Base-by-base conservation (phyloP, 441 rosid genomes). In the Biscutella laevigata region DNA sequence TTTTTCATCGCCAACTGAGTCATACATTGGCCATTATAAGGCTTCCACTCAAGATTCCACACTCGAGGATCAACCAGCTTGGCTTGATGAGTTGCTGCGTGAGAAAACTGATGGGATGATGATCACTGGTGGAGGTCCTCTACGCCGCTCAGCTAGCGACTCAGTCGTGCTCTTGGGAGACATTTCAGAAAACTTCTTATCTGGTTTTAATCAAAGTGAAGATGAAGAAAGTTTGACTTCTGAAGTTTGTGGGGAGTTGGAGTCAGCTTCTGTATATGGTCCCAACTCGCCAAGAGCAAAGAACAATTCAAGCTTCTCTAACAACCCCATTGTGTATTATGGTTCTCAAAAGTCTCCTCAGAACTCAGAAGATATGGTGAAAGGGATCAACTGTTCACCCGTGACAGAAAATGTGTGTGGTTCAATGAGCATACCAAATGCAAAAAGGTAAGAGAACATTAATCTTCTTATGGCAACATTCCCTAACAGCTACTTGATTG, bases 261-360 rank as follows among this genome's bases (percentile, higher is more conserved):
- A 81, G 62, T 74, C 84, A 17, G 72, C 74, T 61, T 83, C 74
- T 62, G 45, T 75, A 0, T 86, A 86, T 51, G 91, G 95, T 65
- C 95, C 95, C 11, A 83, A 77, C 70, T 86, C 95, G 9, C 95
- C 91, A 12, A 71, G 95, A 61, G 72, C 58, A 41, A 83, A 42
- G 66, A 67, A 66, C 45, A 74, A 54, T 47, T 48, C 74, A 6
- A 65, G 70, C 61, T 63, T 79, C 60, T 69, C 84, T 6, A 77
- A 67, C 41, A 76, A 65, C 61, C 74, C 80, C 62, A 61, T 81
- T 30, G 84, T 81, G 40, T 83, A 83, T 19, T 77, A 72, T 59
- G 71, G 54, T 42, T 55, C 77, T 56, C 72, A 71, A 59, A 74
- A 73, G 57, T 41, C 59, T 67, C 79, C 59, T 67, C 79, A 74